These are phyloP conservation scores for Bretziella fagacearum DNA, from an alignment of 2,329 filamentous ascomycete species.

Conservation along the genomic window DNA sequence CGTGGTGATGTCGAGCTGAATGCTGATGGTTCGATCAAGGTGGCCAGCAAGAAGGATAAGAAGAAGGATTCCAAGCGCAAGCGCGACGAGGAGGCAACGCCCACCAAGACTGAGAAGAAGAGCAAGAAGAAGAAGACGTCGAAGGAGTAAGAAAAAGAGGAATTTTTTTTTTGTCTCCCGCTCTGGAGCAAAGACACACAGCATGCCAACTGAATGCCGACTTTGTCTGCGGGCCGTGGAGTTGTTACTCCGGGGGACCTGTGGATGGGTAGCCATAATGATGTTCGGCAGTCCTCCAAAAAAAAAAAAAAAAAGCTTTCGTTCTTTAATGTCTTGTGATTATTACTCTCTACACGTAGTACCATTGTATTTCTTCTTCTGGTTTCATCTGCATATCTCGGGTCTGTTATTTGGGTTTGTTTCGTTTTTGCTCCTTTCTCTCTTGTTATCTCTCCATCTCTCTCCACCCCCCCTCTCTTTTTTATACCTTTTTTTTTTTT, in stretches of 20 bases:
- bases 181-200: slow-evolving; percentile 6
- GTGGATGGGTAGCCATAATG: slow-evolving; percentile 5
- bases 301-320: too few relatives aligned
- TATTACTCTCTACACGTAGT: slow-evolving; percentile 12
- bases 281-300: slow-evolving; percentile 6
- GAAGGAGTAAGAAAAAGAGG: slow-evolving; percentile 13
- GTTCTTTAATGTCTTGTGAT: slow-evolving; percentile 9
- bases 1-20: slow-evolving; percentile 55
- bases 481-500: neutral
- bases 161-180: neutral
- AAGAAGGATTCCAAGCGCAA: slow-evolving; percentile 56
- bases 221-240: neutral
- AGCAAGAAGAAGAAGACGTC: slow-evolving; percentile 31
- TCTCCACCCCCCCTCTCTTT: neutral
- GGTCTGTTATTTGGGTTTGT: slow-evolving; percentile 13
- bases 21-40: slow-evolving; percentile 45
- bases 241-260: neutral
- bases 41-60: slow-evolving; percentile 58
- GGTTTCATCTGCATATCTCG: slow-evolving; percentile 15
- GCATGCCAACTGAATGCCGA: slow-evolving; percentile 2
- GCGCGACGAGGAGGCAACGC: slow-evolving; percentile 42
- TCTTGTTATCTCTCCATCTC: slow-evolving; percentile 6
- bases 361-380: slow-evolving; percentile 12
- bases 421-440: slow-evolving; percentile 8
- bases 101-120: slow-evolving; percentile 42